phyloP scores from a whole-genome alignment of 2,329 filamentous ascomycete species.

The Penicillium rolfsii region DNA sequence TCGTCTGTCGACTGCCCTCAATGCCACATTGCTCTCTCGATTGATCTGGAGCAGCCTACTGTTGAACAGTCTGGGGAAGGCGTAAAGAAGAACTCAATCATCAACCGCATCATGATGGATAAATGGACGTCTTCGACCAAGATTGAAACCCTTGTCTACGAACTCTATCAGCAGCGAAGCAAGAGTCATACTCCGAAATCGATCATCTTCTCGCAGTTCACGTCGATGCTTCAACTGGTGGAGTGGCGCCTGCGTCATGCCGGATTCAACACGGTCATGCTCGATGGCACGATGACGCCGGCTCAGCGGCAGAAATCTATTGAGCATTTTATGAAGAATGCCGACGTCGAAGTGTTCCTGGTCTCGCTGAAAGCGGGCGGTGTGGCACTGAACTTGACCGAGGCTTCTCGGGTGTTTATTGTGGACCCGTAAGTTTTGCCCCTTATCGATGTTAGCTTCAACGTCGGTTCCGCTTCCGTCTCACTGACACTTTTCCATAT shows the following conservation, averaged over 20 bases:
- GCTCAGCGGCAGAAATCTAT: slow-evolving; percentile 91
- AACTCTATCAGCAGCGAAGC: slow-evolving; percentile 86
- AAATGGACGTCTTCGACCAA: slow-evolving; percentile 98
- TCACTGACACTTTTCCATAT: slow-evolving; percentile 33
- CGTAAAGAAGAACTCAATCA: slow-evolving; percentile 94
- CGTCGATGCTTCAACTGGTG: slow-evolving; percentile 93
- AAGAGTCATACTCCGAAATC: slow-evolving; percentile 94
- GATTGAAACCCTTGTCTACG: slow-evolving; percentile 94
- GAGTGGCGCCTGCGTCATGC: slow-evolving; percentile 95
- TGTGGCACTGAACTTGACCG: slow-evolving; percentile 91
- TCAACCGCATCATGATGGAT: slow-evolving; percentile 98
- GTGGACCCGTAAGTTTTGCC: slow-evolving; percentile 77
- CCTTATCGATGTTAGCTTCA: not conserved
- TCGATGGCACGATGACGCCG: slow-evolving; percentile 96
- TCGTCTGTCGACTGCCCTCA: slow-evolving; percentile 71
- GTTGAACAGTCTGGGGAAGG: slow-evolving; percentile 86
- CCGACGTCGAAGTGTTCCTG: slow-evolving; percentile 92
- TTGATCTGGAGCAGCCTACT: slow-evolving; percentile 93
- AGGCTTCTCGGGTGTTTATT: slow-evolving; percentile 93
- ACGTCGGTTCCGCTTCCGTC: not conserved
- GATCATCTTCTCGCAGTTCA: slow-evolving; percentile 97
- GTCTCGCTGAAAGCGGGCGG: slow-evolving; percentile 96
- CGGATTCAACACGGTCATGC: slow-evolving; percentile 98
- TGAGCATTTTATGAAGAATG: slow-evolving; percentile 93
- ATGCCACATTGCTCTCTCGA: slow-evolving; percentile 85